phyloP scores from a whole-genome alignment of 1,284 basidiomycete species.

The Psilocybe mexicana region DNA sequence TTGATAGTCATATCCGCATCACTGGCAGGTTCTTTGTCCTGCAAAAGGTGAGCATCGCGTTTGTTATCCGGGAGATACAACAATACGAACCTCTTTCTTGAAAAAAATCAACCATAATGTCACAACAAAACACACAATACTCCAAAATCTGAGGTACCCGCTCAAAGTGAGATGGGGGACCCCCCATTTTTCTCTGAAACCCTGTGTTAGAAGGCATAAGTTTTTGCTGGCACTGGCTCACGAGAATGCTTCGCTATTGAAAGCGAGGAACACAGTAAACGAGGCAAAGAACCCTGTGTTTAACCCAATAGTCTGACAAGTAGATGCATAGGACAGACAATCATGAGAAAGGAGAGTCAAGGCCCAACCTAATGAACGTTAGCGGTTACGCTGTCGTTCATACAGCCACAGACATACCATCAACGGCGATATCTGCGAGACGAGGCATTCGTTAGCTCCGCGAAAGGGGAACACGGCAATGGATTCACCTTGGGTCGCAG shows the following conservation, averaged over 20 bases:
- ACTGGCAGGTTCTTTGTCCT: constrained; percentile 74
- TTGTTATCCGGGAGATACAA: neutral
- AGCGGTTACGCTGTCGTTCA: neutral
- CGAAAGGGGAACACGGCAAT: neutral
- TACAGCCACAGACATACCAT: constrained; percentile 55
- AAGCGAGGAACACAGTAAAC: constrained; percentile 96
- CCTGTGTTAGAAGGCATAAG: constrained; percentile 1
- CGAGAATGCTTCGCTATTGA: constrained; percentile 94
- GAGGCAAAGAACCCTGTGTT: constrained; percentile 96
- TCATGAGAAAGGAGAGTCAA: constrained; percentile 94
- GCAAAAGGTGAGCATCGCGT: constrained; percentile 9
- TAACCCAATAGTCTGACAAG: constrained; percentile 96
- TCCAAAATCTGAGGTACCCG: constrained; percentile 89
- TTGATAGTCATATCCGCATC: constrained; percentile 89
- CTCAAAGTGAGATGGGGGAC: constrained; percentile 82
- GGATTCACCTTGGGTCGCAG: constrained; percentile 89
- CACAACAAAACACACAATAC: constrained; percentile 76
- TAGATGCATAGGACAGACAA: constrained; percentile 95
- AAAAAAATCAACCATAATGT: constrained; percentile 89
- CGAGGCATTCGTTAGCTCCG: neutral
- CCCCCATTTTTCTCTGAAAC: constrained; percentile 74
- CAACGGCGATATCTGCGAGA: constrained; percentile 88
- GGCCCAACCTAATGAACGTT: constrained; percentile 77
- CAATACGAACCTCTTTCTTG: constrained; percentile 74
- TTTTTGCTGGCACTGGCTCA: constrained; percentile 38